These are phyloP conservation scores for Turnera subulata DNA, from an alignment of 345 rosid species.

Conservation along the genomic window DNA sequence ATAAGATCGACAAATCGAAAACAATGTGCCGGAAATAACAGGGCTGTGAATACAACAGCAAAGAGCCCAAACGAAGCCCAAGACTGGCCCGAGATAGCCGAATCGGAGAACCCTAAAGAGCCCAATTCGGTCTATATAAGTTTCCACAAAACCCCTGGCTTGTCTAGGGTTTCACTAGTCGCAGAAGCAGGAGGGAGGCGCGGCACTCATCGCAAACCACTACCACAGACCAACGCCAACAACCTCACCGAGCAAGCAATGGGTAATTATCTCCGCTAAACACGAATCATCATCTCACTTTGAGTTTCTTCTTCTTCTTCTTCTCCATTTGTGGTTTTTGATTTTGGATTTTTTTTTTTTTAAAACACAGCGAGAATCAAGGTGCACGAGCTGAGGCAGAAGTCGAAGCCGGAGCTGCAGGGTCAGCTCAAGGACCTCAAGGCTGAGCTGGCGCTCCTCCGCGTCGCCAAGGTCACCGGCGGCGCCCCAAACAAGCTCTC, in stretches of 20 bases:
- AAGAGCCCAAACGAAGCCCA: too few relatives aligned
- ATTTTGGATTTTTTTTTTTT: too few relatives aligned
- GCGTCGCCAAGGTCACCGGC: constrained; percentile 71
- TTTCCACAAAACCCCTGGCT: background rate
- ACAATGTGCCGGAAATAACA: too few relatives aligned
- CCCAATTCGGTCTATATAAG: background rate
- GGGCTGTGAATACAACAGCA: too few relatives aligned
- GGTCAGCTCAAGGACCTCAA: constrained; percentile 62
- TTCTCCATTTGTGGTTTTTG: background rate
- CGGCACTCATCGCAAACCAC: background rate
- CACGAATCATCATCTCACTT: background rate
- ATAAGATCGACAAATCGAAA: too few relatives aligned
- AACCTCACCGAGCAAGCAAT: too few relatives aligned
- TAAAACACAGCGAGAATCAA: constrained; percentile 57
- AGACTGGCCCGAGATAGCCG: background rate
- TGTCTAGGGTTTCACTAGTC: constrained; percentile 3
- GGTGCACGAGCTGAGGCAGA: constrained; percentile 64
- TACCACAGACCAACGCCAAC: too few relatives aligned
- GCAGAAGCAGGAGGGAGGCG: background rate
- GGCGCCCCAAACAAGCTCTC: constrained; percentile 74
- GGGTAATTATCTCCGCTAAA: background rate
- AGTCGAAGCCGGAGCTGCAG: constrained; percentile 46
- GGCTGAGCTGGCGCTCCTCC: constrained; percentile 61
- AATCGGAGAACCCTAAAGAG: background rate
- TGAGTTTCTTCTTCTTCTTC: background rate